These are phyloP conservation scores for Furcasterigmium sp. DNA, from an alignment of 2,329 filamentous ascomycete genomes.

Conservation along the genomic window DNA sequence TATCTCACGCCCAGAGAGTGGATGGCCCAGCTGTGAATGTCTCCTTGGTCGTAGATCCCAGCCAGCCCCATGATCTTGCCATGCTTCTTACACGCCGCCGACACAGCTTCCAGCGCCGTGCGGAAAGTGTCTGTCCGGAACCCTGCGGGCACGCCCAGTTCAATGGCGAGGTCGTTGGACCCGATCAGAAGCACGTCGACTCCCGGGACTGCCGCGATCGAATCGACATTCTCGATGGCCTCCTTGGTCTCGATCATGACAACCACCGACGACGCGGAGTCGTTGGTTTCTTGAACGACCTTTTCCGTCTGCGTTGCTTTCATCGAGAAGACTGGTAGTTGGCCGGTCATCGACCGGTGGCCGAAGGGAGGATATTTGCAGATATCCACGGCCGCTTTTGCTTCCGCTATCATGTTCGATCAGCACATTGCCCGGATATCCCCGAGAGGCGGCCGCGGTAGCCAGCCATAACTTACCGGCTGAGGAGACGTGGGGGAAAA, in stretches of 20 bases:
- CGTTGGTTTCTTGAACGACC: constrained; percentile 16
- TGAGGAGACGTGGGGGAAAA: constrained; percentile 22
- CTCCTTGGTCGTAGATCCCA: constrained; percentile 15
- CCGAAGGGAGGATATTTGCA: constrained; percentile 19
- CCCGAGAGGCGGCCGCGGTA: neutral
- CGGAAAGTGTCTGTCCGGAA: constrained; percentile 13
- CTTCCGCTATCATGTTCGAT: constrained; percentile 17
- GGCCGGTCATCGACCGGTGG: constrained; percentile 17
- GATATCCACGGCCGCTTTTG: constrained; percentile 17
- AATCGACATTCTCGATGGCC: constrained; percentile 17
- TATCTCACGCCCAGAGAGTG: constrained; percentile 12
- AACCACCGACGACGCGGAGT: constrained; percentile 15
- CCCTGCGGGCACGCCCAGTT: constrained; percentile 16
- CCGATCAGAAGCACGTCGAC: constrained; percentile 25
- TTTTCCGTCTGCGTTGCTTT: constrained; percentile 14
- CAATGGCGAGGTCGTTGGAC: constrained; percentile 21
- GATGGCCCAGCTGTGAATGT: constrained; percentile 13
- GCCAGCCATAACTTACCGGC: constrained; percentile 9
- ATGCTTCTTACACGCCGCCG: constrained; percentile 12
- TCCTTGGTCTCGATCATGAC: constrained; percentile 21
- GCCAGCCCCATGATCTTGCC: constrained; percentile 17
- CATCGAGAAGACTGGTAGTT: constrained; percentile 16
- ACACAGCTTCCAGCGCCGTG: constrained; percentile 11
- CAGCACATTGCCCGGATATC: no score
- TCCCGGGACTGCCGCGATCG: constrained; percentile 22